Percentiles rank a stretch among this genome's conserved stretches.
phyloP scores from a whole-genome alignment of 2,329 filamentous ascomycete species.

The Calonectria henricotiae region DNA sequence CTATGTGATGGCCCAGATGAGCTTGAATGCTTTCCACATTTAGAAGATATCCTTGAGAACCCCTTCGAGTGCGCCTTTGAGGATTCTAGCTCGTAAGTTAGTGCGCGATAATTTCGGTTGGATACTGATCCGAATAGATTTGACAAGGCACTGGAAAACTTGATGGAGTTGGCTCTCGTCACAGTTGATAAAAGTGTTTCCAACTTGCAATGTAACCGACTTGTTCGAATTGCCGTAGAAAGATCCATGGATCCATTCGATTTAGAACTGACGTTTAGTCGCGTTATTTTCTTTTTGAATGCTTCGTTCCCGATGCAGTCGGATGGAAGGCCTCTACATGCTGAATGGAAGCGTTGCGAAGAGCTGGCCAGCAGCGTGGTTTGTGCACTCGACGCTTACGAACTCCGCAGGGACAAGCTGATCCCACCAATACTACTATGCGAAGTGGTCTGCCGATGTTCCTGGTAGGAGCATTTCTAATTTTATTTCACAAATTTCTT shows the following conservation, averaged over 20 bases:
- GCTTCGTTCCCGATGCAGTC: slow-evolving; percentile 8
- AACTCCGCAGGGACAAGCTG: background rate
- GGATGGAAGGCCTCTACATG: slow-evolving; percentile 6
- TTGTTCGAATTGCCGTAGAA: slow-evolving; percentile 1
- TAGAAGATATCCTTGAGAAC: background rate
- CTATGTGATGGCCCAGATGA: slow-evolving; percentile 11
- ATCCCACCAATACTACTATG: slow-evolving; percentile 9
- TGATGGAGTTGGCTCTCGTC: slow-evolving; percentile 7
- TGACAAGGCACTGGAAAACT: background rate
- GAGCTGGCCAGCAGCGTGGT: background rate
- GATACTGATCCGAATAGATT: background rate
- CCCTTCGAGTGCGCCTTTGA: background rate
- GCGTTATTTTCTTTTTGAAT: slow-evolving; percentile 5
- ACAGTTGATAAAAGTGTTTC: background rate
- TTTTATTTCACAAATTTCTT: too few relatives aligned
- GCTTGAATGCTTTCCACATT: background rate
- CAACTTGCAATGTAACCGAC: background rate
- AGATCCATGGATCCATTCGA: background rate
- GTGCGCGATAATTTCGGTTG: background rate
- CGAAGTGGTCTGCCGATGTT: slow-evolving; percentile 8
- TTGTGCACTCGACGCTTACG: slow-evolving; percentile 3
- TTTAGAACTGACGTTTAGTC: slow-evolving; percentile 1
- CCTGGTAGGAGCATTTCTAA: background rate
- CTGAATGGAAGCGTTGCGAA: slow-evolving; percentile 11
- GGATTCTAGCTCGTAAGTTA: background rate